Percentiles rank a stretch among this genome's conserved stretches.
Evolutionary conservation across 768 basidiomycete genomes (phyloP).

Genomic region (Favolaschia claudopus): DNA sequence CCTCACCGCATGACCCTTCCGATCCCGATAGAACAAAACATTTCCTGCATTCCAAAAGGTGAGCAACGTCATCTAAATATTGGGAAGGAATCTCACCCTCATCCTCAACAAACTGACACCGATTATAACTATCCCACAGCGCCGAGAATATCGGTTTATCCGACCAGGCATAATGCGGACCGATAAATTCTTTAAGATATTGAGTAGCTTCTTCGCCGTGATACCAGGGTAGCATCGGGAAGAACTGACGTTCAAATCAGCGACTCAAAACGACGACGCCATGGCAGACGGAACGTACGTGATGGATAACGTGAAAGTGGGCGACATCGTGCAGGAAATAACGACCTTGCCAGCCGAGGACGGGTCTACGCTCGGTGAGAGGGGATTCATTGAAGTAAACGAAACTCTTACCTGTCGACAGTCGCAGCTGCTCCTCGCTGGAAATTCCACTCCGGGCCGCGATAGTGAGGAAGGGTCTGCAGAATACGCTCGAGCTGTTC

Average conservation of each 20-base stretch:
- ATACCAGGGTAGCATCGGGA: constrained; percentile 67
- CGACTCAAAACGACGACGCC: neutral
- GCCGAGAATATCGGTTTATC: constrained; percentile 38
- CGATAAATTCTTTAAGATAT: constrained; percentile 37
- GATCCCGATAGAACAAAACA: no score
- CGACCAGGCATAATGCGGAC: constrained; percentile 37
- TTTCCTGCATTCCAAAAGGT: no score
- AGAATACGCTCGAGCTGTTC: neutral
- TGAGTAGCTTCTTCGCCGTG: constrained; percentile 38
- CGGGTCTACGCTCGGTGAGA: constrained; percentile 31
- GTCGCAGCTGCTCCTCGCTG: constrained; percentile 57
- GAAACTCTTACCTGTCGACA: constrained; percentile 39
- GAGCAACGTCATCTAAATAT: no score
- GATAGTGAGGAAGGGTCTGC: constrained; percentile 52
- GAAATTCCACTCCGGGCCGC: constrained; percentile 52
- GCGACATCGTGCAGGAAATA: constrained; percentile 63
- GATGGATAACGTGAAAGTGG: constrained; percentile 70
- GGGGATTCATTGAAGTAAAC: neutral
- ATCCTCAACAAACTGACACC: constrained; percentile 45
- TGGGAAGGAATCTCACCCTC: no score
- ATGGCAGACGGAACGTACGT: constrained; percentile 47
- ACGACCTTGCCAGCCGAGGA: constrained; percentile 57
- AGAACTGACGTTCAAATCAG: constrained; percentile 50
- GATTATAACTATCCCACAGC: constrained; percentile 41
- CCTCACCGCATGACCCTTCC: no score